These are phyloP conservation scores for Rhododendron vialii DNA, from an alignment of 148 eudicot species.

Conservation along the genomic window DNA sequence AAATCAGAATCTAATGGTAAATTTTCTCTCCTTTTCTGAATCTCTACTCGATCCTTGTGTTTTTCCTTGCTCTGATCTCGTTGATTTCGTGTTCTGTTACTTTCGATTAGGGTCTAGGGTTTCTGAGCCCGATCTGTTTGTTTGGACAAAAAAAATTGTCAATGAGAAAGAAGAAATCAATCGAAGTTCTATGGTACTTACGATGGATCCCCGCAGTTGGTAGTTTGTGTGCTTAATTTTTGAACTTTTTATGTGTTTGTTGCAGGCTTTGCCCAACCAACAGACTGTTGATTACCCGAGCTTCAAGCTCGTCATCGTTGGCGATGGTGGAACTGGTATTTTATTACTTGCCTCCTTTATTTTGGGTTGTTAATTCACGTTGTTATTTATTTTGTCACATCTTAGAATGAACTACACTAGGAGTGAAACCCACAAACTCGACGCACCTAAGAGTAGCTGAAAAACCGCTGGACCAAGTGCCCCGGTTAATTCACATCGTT, in stretches of 20 bases:
- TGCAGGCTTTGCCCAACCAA: conserved; percentile 33
- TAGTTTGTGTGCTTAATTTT: neutral
- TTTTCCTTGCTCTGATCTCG: neutral
- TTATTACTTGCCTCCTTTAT: neutral
- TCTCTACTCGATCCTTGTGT: neutral
- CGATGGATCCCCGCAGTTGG: neutral
- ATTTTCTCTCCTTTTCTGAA: neutral
- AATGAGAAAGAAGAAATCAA: neutral
- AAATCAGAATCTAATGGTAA: conserved; percentile 1
- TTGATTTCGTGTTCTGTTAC: neutral
- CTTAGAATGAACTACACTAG: neutral
- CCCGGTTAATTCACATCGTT: neutral
- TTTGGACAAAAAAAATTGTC: neutral
- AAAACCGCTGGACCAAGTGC: neutral
- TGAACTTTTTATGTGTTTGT: neutral
- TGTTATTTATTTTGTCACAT: neutral
- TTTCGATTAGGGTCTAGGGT: neutral
- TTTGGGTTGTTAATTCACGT: neutral
- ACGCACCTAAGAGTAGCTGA: neutral
- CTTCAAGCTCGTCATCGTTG: conserved; percentile 33
- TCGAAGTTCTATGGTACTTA: neutral
- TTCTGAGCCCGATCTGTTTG: conserved; percentile 2
- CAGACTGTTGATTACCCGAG: conserved; percentile 33
- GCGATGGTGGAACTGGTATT: conserved; percentile 35
- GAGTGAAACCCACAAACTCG: neutral